Evolutionary conservation across 495 filamentous ascomycete genomes (phyloP), one percentile per base, ranked within the genome.

Genomic region (Xylaria palmicola): DNA sequence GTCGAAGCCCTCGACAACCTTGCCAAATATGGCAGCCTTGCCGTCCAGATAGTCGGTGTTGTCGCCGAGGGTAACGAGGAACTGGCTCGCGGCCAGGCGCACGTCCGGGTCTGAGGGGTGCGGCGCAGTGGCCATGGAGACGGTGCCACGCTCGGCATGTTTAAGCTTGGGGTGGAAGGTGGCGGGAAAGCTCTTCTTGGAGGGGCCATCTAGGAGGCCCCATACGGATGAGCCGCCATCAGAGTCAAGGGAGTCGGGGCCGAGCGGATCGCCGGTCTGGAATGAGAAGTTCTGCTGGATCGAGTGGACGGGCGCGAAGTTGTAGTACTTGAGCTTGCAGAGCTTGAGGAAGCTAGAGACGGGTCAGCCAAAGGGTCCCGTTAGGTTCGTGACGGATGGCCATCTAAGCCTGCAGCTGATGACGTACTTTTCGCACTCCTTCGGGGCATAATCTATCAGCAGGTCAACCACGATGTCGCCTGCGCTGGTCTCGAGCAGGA

Each of bases 301-400:
- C 63, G 85, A 89, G 76, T 95, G 87, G 56, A 97, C 76, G 36
- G 93, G 93, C 29, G 92, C 87, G 72, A 92, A 97, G 79, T 97
- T 97, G 85, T 97, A 97, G 76, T 97, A 97, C 79, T 96, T 97
- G 75, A 91, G 79, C 72, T 96, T 96, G 84, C 93, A 97, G 67
- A 97, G 90, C 85, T 97, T 97, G 24, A 97, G 79, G 76, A 97
- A 97, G 83, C 92, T 96, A 80, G 40, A 72, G 52, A 60, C 59
- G 45, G 34, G 13, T 30, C 34, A 55, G 37, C 53, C 45, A 29
- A 22, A 27, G n/a, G 29, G 37, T 10, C 44, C 59, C 59, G 51
- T 43, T 59, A 51, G 57, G 44, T 45, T 30, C 53, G 22, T 59
- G 59, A 36, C 15, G 17, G 47, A 37, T 43, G 17, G n/a, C n/a